phyloP scores from a whole-genome alignment of 1,139 yeast species.

The Insectozyma bohioensis region DNA sequence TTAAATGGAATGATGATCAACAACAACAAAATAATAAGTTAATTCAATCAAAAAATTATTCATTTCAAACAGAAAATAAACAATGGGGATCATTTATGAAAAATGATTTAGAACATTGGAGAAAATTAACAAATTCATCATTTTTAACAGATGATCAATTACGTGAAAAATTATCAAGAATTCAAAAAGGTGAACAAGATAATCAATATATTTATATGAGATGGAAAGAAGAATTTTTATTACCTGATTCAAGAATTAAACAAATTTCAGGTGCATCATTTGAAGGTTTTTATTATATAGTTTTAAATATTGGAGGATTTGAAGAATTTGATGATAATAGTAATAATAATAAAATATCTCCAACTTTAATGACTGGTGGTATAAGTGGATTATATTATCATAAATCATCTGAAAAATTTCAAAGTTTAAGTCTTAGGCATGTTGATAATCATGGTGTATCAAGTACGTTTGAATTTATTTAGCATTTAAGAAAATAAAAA shows the following conservation, averaged over 20 bases:
- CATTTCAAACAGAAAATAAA: conserved; percentile 42
- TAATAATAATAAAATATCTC: conserved; percentile 2
- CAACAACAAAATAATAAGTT: too few relatives aligned
- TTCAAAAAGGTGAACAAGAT: conserved; percentile 26
- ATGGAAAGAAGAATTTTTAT: conserved; percentile 88
- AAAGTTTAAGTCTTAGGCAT: conserved; percentile 42
- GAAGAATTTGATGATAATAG: conserved; percentile 12
- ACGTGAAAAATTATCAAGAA: conserved; percentile 25
- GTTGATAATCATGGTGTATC: conserved; percentile 31
- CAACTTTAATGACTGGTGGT: conserved; percentile 44
- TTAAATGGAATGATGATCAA: conserved; percentile 1
- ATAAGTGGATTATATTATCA: conserved; percentile 83
- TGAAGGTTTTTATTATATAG: conserved; percentile 90
- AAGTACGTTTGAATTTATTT: conserved; percentile 14
- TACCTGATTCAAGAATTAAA: conserved; percentile 75
- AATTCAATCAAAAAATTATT: conserved; percentile 25
- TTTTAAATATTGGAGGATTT: conserved; percentile 64
- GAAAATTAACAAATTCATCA: conserved; percentile 56
- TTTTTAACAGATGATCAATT: conserved; percentile 25
- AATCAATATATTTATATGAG: conserved; percentile 71
- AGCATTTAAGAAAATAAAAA: too few relatives aligned
- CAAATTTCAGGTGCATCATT: conserved; percentile 79
- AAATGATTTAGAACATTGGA: conserved; percentile 87
- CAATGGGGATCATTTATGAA: conserved; percentile 63
- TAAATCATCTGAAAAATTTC: conserved; percentile 73